These are phyloP conservation scores for Fragaria ananassa DNA, from an alignment of 306 rosid species.

Conservation along the genomic window DNA sequence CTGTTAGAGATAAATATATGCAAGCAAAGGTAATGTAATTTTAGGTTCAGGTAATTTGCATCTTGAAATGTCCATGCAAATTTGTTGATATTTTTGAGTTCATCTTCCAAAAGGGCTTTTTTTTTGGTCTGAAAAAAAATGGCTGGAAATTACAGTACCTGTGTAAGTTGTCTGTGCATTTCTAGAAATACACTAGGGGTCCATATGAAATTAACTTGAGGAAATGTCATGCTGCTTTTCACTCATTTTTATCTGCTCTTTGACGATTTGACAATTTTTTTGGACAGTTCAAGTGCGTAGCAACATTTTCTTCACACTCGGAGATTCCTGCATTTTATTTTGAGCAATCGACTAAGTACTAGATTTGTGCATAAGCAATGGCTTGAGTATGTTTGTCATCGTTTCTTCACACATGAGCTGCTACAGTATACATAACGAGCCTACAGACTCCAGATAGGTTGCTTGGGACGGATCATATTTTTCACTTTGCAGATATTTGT, in stretches of 20 bases:
- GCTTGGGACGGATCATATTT: neutral
- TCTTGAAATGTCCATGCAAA: neutral
- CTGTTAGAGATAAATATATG: constrained; percentile 37
- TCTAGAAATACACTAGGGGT: neutral
- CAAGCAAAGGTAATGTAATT: constrained; percentile 28
- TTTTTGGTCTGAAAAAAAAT: no score
- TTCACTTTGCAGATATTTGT: neutral
- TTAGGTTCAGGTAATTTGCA: neutral
- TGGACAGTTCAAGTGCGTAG: constrained; percentile 36
- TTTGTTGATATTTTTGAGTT: constrained; percentile 1
- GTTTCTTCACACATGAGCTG: neutral
- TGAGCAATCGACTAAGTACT: constrained; percentile 22
- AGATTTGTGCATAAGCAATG: neutral
- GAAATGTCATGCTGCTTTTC: neutral
- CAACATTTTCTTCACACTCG: constrained; percentile 19
- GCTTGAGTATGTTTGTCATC: neutral
- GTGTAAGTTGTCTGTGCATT: neutral
- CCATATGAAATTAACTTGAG: neutral
- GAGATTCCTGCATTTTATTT: constrained; percentile 44
- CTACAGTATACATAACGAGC: neutral
- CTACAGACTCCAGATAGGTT: neutral
- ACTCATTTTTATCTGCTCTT: constrained; percentile 1
- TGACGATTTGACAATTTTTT: neutral
- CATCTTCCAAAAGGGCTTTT: neutral
- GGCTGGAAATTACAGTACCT: neutral